These are phyloP conservation scores for Psilocybe mexicana DNA, from an alignment of 1,284 basidiomycete species.

Conservation along the genomic window DNA sequence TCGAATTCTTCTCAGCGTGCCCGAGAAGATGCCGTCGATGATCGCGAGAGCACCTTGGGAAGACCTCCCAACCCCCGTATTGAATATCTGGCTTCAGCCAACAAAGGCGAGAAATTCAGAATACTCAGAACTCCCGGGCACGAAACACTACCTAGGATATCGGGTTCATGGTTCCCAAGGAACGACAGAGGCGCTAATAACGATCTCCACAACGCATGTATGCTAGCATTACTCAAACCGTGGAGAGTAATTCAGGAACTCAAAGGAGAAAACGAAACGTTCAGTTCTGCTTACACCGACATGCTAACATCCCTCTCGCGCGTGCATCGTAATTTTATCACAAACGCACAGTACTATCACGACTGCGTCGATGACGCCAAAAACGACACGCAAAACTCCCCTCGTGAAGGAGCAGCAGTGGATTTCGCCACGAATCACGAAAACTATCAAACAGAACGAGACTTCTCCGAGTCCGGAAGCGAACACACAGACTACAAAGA, in stretches of 20 bases:
- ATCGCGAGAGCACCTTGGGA: not conserved
- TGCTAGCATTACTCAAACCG: slow-evolving; percentile 40
- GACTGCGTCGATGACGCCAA: slow-evolving; percentile 22
- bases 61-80: not conserved
- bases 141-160: slow-evolving; percentile 34
- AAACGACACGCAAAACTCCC: too few species aligned
- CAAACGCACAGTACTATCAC: slow-evolving; percentile 39
- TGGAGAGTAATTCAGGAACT: slow-evolving; percentile 36
- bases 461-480: too few species aligned
- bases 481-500: too few species aligned
- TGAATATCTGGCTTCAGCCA: not conserved
- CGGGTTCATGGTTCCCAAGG: slow-evolving; percentile 34
- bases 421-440: too few species aligned
- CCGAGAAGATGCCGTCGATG: not conserved
- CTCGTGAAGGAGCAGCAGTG: too few species aligned
- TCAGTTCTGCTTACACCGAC: slow-evolving; percentile 20
- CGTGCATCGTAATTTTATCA: slow-evolving; percentile 17
- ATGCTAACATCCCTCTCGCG: too few species aligned
- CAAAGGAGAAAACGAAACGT: slow-evolving; percentile 26
- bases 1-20: not conserved
- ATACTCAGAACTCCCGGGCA: slow-evolving; percentile 28
- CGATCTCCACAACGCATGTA: slow-evolving; percentile 36
- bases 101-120: slow-evolving; percentile 7
- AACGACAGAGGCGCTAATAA: slow-evolving; percentile 16
- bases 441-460: too few species aligned